Percentiles rank a stretch among this genome's conserved stretches.
phyloP scores from a whole-genome alignment of 2,329 filamentous ascomycete genomes.

The Drechmeria coniospora region DNA sequence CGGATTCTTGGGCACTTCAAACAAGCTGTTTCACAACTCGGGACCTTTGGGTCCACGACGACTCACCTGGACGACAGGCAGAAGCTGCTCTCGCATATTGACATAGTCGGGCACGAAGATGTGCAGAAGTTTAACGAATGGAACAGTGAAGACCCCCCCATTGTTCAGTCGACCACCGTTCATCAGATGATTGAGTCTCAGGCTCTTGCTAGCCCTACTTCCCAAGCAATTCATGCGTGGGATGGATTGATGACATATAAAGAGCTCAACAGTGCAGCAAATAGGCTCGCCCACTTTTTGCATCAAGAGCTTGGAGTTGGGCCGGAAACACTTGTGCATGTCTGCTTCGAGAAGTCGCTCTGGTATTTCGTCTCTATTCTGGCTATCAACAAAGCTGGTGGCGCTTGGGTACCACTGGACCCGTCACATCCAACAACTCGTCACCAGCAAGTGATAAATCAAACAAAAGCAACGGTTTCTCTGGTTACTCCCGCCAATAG shows the following conservation, averaged over 20 bases:
- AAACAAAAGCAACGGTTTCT: slow-evolving; percentile 1
- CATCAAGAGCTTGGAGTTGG: slow-evolving; percentile 6
- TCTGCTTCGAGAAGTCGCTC: slow-evolving; percentile 22
- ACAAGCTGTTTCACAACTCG: background rate
- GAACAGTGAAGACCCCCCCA: background rate
- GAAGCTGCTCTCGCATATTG: background rate
- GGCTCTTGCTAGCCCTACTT: slow-evolving; percentile 15
- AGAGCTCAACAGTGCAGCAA: slow-evolving; percentile 22
- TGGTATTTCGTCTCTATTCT: slow-evolving; percentile 19
- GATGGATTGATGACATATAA: slow-evolving; percentile 25
- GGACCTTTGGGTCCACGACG: background rate
- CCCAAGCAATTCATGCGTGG: slow-evolving; percentile 25
- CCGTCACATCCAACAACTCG: slow-evolving; percentile 18
- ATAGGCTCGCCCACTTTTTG: slow-evolving; percentile 18
- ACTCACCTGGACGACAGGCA: background rate
- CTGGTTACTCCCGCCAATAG: background rate
- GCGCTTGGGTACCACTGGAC: slow-evolving; percentile 16
- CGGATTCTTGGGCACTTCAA: slow-evolving; percentile 3
- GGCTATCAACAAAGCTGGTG: slow-evolving; percentile 20
- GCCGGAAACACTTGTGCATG: slow-evolving; percentile 12
- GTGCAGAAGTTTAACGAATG: background rate
- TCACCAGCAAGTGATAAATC: slow-evolving; percentile 5
- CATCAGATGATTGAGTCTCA: slow-evolving; percentile 9
- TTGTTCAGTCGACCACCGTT: background rate
- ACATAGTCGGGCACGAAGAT: background rate